Evolutionary conservation across 2,329 filamentous ascomycete species (phyloP).

Genomic region (Aureobasidium sp.): DNA sequence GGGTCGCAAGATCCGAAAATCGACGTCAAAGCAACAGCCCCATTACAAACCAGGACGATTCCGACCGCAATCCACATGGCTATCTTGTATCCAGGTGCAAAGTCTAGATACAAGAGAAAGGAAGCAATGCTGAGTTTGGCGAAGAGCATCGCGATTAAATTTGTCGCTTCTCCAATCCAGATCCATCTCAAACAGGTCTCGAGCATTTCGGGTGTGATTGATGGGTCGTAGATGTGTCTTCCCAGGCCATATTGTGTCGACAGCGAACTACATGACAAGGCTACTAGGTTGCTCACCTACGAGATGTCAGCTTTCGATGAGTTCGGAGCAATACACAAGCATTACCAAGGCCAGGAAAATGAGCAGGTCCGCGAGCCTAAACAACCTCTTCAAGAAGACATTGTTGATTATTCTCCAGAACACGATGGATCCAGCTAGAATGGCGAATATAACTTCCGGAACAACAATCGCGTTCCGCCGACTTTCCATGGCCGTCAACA

Average conservation of each 20-base stretch:
- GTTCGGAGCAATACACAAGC: too few relatives aligned
- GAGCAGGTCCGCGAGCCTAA: constrained; percentile 10
- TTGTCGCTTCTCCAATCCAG: constrained; percentile 10
- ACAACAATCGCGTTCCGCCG: neutral
- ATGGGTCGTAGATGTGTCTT: constrained; percentile 12
- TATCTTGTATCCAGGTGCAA: constrained; percentile 11
- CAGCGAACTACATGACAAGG: neutral
- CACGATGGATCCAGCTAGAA: constrained; percentile 7
- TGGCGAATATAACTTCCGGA: constrained; percentile 4
- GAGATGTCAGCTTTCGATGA: neutral
- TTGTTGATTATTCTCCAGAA: constrained; percentile 11
- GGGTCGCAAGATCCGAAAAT: constrained; percentile 10
- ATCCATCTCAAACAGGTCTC: neutral
- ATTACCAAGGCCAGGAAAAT: constrained; percentile 12
- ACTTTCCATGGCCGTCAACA: neutral
- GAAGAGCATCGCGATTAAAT: constrained; percentile 14
- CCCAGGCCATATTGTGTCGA: constrained; percentile 13
- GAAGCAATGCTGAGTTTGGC: constrained; percentile 14
- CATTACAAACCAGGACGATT: constrained; percentile 11
- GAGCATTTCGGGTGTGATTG: neutral
- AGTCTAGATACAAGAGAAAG: constrained; percentile 13
- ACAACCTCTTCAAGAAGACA: constrained; percentile 7
- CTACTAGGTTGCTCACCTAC: constrained; percentile 12
- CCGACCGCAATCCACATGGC: constrained; percentile 12
- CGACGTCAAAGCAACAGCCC: constrained; percentile 6